These are phyloP conservation scores for Zoysia japonica DNA, from an alignment of 176 grass and related monocot genomes.

Conservation along the genomic window DNA sequence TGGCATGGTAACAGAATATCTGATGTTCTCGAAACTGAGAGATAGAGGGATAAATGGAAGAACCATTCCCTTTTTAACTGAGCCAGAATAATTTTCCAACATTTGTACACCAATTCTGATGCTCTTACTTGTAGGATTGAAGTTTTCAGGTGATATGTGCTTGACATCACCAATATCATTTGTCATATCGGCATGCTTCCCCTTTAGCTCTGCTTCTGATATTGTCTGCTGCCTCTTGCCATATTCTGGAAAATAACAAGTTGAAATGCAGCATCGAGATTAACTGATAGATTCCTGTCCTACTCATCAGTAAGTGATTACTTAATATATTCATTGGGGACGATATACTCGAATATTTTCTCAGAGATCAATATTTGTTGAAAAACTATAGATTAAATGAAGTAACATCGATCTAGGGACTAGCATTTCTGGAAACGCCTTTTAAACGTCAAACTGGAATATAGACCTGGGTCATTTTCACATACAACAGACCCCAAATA, in stretches of 20 bases:
- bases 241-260: conserved; percentile 52
- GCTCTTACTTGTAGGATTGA: conserved; percentile 21
- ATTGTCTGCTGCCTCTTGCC: conserved; percentile 57
- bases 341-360: too few relatives aligned
- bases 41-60: conserved; percentile 85
- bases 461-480: too few relatives aligned
- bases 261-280: neutral
- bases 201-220: conserved; percentile 71
- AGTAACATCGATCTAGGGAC: too few relatives aligned
- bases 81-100: conserved; percentile 28
- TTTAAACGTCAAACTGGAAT: too few relatives aligned
- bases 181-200: conserved; percentile 62
- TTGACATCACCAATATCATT: conserved; percentile 48
- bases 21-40: conserved; percentile 71
- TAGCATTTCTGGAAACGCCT: too few relatives aligned
- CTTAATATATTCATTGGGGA: too few relatives aligned
- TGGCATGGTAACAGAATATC: conserved; percentile 94
- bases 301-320: too few relatives aligned
- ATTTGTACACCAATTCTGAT: conserved; percentile 4
- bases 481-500: too few relatives aligned
- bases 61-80: conserved; percentile 68
- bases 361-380: too few relatives aligned
- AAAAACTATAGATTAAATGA: too few relatives aligned
- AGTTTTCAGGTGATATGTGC: conserved; percentile 46
- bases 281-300: neutral